Evolutionary conservation across 169 alveolate genomes (phyloP).

Genomic region (Eimeria tenella): DNA sequence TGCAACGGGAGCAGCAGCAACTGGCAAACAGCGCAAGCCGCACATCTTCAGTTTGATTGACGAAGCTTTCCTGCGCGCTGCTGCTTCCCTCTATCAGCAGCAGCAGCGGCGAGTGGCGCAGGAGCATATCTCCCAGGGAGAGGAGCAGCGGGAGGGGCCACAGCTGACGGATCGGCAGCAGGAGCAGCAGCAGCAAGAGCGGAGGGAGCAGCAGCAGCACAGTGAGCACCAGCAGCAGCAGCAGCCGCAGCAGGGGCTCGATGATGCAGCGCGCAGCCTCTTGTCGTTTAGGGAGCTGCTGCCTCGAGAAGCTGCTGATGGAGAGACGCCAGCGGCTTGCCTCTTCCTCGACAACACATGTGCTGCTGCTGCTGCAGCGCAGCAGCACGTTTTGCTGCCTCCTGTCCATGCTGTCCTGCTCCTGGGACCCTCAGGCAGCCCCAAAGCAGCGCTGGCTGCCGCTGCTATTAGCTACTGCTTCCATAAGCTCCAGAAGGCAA

Average conservation of each 20-base stretch:
- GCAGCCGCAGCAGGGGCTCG: constrained; percentile 27
- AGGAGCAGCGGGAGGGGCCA: background rate
- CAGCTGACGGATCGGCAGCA: background rate
- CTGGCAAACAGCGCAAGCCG: constrained; percentile 30
- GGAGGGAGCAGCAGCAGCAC: constrained; percentile 33
- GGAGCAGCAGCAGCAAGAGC: background rate
- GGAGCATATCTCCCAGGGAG: background rate
- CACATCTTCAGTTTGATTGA: constrained; percentile 44
- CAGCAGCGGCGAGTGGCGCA: constrained; percentile 25
- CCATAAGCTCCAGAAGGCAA: constrained; percentile 15
- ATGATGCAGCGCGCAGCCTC: background rate
- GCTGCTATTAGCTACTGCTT: constrained; percentile 48
- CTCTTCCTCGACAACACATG: background rate
- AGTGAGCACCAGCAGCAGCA: constrained; percentile 51
- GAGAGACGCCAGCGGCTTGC: constrained; percentile 53
- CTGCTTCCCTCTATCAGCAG: constrained; percentile 42
- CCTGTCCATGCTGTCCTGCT: constrained; percentile 57
- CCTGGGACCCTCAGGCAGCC: constrained; percentile 47
- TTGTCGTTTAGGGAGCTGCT: background rate
- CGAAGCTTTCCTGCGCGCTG: constrained; percentile 21
- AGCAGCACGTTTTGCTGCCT: constrained; percentile 44
- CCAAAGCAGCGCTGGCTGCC: constrained; percentile 9
- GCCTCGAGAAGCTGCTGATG: constrained; percentile 30
- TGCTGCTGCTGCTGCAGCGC: constrained; percentile 51
- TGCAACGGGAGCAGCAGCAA: constrained; percentile 36